phyloP scores from a whole-genome alignment of 805 yeast species.

The Cyberlindnera maritima region DNA sequence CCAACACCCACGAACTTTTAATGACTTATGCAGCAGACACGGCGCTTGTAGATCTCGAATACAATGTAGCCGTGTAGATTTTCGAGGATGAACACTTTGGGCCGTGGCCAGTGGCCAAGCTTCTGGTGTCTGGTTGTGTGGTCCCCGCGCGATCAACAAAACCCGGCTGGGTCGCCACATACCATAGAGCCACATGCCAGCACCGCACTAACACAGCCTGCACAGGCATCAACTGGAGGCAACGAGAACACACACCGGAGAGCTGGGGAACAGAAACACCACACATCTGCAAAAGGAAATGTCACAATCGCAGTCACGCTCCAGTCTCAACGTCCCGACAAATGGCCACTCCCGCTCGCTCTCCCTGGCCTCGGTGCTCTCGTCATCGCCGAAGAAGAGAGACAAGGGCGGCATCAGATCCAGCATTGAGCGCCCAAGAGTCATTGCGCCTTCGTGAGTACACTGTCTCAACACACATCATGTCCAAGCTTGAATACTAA shows the following conservation, averaged over 20 bases:
- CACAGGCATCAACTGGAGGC: background rate
- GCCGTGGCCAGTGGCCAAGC: no score
- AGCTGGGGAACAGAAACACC: no score
- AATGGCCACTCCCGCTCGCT: conserved; percentile 12
- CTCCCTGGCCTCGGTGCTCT: conserved; percentile 11
- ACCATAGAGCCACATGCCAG: background rate
- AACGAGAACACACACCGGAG: no score
- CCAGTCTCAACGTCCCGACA: conserved; percentile 2
- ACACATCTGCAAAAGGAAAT: no score
- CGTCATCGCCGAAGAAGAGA: conserved; percentile 18
- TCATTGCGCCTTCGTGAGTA: conserved; percentile 24
- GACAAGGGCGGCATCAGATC: conserved; percentile 10
- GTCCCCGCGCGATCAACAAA: background rate
- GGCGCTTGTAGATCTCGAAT: no score
- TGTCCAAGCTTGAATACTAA: conserved; percentile 2
- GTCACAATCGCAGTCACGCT: conserved; percentile 4
- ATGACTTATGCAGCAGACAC: no score
- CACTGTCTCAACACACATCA: no score
- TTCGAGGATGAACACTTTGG: no score
- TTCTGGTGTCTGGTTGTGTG: no score
- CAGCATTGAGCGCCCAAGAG: conserved; percentile 16
- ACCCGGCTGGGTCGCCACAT: background rate
- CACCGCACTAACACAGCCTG: background rate
- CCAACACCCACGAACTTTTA: no score
- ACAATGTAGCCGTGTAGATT: no score